Evolutionary conservation across 2,329 filamentous ascomycete species (phyloP), one percentile per base, ranked within the genome.

Genomic region (Coleophoma eucalyptorum): DNA sequence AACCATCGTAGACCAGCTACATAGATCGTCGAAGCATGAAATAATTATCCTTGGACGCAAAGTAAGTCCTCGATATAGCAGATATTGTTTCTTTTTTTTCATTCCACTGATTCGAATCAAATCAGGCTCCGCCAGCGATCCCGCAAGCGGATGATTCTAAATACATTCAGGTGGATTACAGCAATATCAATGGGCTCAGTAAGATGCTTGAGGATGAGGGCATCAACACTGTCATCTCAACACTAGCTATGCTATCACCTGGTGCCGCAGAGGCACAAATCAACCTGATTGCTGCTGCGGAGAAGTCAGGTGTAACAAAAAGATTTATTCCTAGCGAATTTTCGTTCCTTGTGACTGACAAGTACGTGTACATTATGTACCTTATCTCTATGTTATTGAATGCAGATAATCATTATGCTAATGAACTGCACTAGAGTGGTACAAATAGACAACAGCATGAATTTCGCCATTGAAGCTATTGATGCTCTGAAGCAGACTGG

Each of bases 221-320:
- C 4, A 54, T 62, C 35, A 44, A 61, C 40, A 60, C 59, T 1
- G 47, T 61, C 3, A 58, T 61, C 37, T 55, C 46, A 33, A 42
- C 56, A 16, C 48, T 62, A 7, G 42, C 46, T 2, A 21, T 43
- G 42, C 4, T 15, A 7, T 11, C 10, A 12, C 20, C 19, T 8
- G 31, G 6, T 8, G 7, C 13, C 15, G 13, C 13, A 18, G 20
- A 18, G 6, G 4, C 42, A 6, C 55, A 60, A 13, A 6, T 50
- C 7, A 59, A 57, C 19, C 55, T 62, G 4, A 59, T 59, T 42
- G 34, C 53, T 19, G 60, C 60, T 3, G 59, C 55, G 2, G 43
- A 43, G 11, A 31, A 20, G 3, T 58, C 59, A 0, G 41, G 37
- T 4, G 20, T 26, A 1, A 56, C 49, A 1, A 52, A 54, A 48